Conservation (phyloP, 192 early-diverging fungal species). For the Neocallimastix lanati region DNA sequence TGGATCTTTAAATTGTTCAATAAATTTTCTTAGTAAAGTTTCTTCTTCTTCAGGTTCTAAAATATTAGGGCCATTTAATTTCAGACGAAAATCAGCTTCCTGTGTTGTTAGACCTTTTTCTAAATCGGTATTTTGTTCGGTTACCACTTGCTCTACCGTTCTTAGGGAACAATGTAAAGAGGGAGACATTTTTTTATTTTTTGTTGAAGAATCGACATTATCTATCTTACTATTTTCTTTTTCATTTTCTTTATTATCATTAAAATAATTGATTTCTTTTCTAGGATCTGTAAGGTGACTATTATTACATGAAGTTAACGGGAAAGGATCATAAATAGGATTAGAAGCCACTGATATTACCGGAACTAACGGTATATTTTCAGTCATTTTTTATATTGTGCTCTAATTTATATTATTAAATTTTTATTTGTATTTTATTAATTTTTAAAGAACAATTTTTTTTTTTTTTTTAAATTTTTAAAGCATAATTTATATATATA, state of each 20-base stretch:
- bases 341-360: background rate
- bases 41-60: slow-evolving; percentile 48
- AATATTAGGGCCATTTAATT: slow-evolving; percentile 43
- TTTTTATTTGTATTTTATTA: too few relatives aligned
- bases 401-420: too few relatives aligned
- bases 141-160: background rate
- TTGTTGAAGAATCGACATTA: background rate
- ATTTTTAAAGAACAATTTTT: too few relatives aligned
- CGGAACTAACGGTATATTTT: background rate
- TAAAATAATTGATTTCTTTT: too few relatives aligned
- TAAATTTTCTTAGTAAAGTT: slow-evolving; percentile 43
- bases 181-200: background rate
- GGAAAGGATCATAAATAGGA: background rate
- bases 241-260: background rate
- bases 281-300: too few relatives aligned
- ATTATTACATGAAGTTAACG: too few relatives aligned
- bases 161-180: background rate
- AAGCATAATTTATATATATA: too few relatives aligned
- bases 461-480: too few relatives aligned
- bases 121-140: slow-evolving; percentile 1
- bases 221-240: too few relatives aligned
- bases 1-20: slow-evolving; percentile 76
- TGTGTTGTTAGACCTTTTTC: slow-evolving; percentile 15
- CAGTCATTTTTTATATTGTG: background rate
- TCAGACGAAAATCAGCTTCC: slow-evolving; percentile 17